Evolutionary conservation across 2,329 filamentous ascomycete genomes (phyloP).

Genomic region (Fusarium continuum): DNA sequence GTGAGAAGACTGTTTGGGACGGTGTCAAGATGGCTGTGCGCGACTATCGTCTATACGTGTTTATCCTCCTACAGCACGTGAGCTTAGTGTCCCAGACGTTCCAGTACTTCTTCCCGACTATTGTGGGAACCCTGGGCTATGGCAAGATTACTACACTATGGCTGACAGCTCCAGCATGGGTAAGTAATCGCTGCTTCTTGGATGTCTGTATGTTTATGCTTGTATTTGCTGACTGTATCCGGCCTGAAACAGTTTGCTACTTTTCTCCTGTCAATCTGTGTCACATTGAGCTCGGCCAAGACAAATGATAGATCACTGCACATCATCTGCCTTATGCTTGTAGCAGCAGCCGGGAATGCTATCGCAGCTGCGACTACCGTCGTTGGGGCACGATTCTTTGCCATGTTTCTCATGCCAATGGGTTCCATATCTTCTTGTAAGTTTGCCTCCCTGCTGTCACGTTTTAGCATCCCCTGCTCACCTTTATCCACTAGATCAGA

Average conservation of each 20-base stretch:
- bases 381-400: slow-evolving; percentile 65
- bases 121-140: slow-evolving; percentile 69
- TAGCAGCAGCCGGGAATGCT: slow-evolving; percentile 63
- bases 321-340: slow-evolving; percentile 61
- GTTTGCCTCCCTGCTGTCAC: too few species aligned
- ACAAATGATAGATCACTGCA: slow-evolving; percentile 66
- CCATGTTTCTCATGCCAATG: slow-evolving; percentile 70
- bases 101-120: slow-evolving; percentile 72
- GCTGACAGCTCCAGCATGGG: slow-evolving; percentile 67
- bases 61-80: slow-evolving; percentile 63
- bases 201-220: not conserved
- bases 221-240: not conserved
- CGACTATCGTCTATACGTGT: slow-evolving; percentile 62
- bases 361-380: slow-evolving; percentile 62
- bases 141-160: slow-evolving; percentile 62
- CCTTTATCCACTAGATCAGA: slow-evolving; percentile 50
- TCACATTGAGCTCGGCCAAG: slow-evolving; percentile 64
- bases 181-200: slow-evolving; percentile 40
- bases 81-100: slow-evolving; percentile 64
- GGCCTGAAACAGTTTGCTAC: slow-evolving; percentile 53
- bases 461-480: too few species aligned
- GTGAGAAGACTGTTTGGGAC: slow-evolving; percentile 50
- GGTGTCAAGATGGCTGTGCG: slow-evolving; percentile 59
- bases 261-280: slow-evolving; percentile 61
- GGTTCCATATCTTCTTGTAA: slow-evolving; percentile 59